Evolutionary conservation across 108 stramenopile species (phyloP).

Genomic region (Conticribra weissflogii): DNA sequence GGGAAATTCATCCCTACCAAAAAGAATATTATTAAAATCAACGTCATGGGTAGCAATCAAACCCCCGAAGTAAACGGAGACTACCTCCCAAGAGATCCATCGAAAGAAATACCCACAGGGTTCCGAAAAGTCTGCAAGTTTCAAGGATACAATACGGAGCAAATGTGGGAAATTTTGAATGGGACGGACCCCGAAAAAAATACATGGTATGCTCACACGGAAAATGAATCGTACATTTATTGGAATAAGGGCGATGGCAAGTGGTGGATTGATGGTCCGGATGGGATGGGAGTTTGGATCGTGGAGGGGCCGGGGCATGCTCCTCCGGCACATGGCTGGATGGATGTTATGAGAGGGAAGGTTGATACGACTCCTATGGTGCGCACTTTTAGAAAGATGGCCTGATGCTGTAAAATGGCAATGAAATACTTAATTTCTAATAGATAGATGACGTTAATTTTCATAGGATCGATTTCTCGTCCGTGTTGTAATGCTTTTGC

Average conservation of each 20-base stretch:
- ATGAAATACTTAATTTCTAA: not conserved
- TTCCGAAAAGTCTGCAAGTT: slow-evolving; percentile 32
- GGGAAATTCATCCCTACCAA: slow-evolving; percentile 27
- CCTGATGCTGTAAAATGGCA: too few relatives aligned
- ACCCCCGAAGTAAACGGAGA: slow-evolving; percentile 36
- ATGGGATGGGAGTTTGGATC: slow-evolving; percentile 52
- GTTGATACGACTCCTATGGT: slow-evolving; percentile 5
- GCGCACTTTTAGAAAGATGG: slow-evolving; percentile 13
- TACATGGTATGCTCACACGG: slow-evolving; percentile 44
- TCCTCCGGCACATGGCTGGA: slow-evolving; percentile 44
- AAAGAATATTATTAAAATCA: slow-evolving; percentile 28
- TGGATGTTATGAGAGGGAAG: not conserved
- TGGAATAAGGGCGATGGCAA: slow-evolving; percentile 47
- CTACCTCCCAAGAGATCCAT: slow-evolving; percentile 27
- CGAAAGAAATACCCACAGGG: slow-evolving; percentile 27
- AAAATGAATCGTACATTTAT: slow-evolving; percentile 56
- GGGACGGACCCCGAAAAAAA: slow-evolving; percentile 10
- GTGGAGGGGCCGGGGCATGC: slow-evolving; percentile 39
- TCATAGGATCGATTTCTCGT: too few relatives aligned
- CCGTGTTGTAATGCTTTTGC: too few relatives aligned
- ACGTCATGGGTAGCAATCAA: slow-evolving; percentile 26
- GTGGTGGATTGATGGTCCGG: slow-evolving; percentile 62
- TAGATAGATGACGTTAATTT: too few relatives aligned
- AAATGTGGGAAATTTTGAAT: slow-evolving; percentile 44
- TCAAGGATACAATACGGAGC: slow-evolving; percentile 28